These are phyloP conservation scores for Dendryphion nanum DNA, from an alignment of 2,329 filamentous ascomycete species.

Conservation along the genomic window DNA sequence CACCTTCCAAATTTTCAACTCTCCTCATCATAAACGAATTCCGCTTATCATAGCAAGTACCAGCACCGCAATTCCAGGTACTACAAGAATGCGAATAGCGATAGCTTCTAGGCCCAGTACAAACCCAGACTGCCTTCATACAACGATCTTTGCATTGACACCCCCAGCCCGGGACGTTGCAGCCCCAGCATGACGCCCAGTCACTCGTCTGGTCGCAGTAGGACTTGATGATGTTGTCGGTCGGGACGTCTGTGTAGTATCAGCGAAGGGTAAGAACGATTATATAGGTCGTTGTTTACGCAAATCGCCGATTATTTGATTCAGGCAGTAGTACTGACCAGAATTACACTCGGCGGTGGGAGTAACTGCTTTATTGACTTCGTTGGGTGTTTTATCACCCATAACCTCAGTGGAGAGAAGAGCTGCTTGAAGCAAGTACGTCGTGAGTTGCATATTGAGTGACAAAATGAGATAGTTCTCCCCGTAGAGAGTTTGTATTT, in stretches of 20 bases:
- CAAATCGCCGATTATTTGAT: background rate
- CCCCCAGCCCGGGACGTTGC: background rate
- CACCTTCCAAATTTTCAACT: background rate
- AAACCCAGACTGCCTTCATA: background rate
- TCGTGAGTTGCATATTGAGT: too few relatives aligned
- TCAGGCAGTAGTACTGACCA: background rate
- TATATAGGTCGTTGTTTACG: background rate
- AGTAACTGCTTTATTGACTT: constrained; percentile 9
- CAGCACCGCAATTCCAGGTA: background rate
- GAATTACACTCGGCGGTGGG: background rate
- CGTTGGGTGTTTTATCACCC: constrained; percentile 18
- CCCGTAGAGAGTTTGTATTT: too few relatives aligned
- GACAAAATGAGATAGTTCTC: too few relatives aligned
- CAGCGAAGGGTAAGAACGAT: background rate
- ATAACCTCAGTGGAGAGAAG: constrained; percentile 6
- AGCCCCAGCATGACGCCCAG: background rate
- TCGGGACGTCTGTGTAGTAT: background rate
- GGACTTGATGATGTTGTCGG: background rate
- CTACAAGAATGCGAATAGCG: background rate
- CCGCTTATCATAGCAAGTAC: background rate
- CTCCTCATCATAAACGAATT: background rate
- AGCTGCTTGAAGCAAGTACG: too few relatives aligned
- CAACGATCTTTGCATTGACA: background rate
- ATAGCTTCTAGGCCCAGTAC: background rate
- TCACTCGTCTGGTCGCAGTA: background rate